A percentile compares a stretch with the other conserved stretches of the same genome.
Conservation (phyloP, 805 yeast genomes). For the Myxozyma geophila region DNA sequence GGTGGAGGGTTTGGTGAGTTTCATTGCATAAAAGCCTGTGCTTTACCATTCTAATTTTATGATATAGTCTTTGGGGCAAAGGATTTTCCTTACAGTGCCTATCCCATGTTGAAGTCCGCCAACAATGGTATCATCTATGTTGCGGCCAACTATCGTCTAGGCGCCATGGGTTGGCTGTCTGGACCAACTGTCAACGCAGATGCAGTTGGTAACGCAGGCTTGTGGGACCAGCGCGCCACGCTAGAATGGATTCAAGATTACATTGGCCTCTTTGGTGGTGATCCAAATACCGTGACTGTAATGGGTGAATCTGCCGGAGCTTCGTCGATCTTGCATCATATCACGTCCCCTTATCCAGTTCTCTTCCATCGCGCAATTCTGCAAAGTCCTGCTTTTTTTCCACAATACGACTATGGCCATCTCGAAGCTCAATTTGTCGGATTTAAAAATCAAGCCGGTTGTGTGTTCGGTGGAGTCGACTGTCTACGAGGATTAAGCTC, state of each 20-base stretch:
- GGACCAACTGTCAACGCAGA: slow-evolving; percentile 38
- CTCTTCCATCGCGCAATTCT: slow-evolving; percentile 28
- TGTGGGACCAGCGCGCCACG: slow-evolving; percentile 47
- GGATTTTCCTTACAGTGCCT: slow-evolving; percentile 21
- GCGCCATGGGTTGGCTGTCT: slow-evolving; percentile 46
- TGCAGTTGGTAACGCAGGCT: slow-evolving; percentile 45
- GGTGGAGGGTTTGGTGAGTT: slow-evolving; percentile 12
- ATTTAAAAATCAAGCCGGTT: slow-evolving; percentile 16
- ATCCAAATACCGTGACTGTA: slow-evolving; percentile 45
- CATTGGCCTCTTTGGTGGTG: slow-evolving; percentile 48
- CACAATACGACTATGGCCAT: slow-evolving; percentile 21
- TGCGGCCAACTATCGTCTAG: slow-evolving; percentile 38
- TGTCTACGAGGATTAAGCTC: slow-evolving; percentile 12
- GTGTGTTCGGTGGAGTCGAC: slow-evolving; percentile 12
- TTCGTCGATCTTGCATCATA: slow-evolving; percentile 45
- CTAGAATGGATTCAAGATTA: slow-evolving; percentile 47
- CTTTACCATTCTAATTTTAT: neutral
- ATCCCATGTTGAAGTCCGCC: slow-evolving; percentile 19
- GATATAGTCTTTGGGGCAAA: slow-evolving; percentile 28
- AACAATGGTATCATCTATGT: slow-evolving; percentile 24
- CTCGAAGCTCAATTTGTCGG: slow-evolving; percentile 13
- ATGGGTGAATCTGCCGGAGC: slow-evolving; percentile 50
- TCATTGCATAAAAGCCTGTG: neutral
- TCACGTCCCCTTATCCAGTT: slow-evolving; percentile 35
- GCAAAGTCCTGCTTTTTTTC: slow-evolving; percentile 27